These are phyloP conservation scores for Piromyces sp. DNA, from an alignment of 192 early-diverging fungal species.

Conservation along the genomic window DNA sequence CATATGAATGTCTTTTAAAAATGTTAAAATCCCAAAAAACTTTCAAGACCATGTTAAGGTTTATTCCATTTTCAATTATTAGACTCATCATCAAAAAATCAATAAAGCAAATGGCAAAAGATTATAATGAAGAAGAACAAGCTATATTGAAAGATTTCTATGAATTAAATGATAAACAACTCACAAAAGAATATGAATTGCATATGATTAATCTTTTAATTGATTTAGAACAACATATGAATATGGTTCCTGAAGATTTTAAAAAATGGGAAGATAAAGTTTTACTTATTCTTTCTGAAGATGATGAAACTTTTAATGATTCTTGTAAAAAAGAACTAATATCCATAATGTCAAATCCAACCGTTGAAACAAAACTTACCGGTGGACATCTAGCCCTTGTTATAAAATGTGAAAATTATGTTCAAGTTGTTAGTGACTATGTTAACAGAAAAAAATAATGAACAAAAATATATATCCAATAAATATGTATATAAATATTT, in stretches of 20 bases:
- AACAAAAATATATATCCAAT: too few species aligned
- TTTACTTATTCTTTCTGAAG: background rate
- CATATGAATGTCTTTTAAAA: background rate
- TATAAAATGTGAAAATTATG: background rate
- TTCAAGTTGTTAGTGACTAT: background rate
- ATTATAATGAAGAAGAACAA: background rate
- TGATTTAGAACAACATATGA: background rate
- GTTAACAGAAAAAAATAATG: background rate
- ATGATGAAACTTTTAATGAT: background rate
- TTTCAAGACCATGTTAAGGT: background rate
- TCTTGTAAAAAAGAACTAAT: background rate
- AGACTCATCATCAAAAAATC: background rate
- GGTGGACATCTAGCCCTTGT: background rate
- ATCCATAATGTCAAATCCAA: background rate
- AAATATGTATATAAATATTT: too few species aligned
- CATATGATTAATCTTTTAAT: background rate
- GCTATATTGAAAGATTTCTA: background rate
- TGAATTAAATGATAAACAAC: background rate
- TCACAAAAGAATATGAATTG: background rate
- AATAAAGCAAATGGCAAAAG: background rate
- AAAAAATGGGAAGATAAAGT: background rate
- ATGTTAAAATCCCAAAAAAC: background rate
- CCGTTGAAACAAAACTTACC: background rate
- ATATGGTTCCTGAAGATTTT: background rate
- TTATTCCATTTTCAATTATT: background rate